Evolutionary conservation across 768 basidiomycete species (phyloP), one percentile per base, ranked within the genome.

Genomic region (Mycena albidolilacea): DNA sequence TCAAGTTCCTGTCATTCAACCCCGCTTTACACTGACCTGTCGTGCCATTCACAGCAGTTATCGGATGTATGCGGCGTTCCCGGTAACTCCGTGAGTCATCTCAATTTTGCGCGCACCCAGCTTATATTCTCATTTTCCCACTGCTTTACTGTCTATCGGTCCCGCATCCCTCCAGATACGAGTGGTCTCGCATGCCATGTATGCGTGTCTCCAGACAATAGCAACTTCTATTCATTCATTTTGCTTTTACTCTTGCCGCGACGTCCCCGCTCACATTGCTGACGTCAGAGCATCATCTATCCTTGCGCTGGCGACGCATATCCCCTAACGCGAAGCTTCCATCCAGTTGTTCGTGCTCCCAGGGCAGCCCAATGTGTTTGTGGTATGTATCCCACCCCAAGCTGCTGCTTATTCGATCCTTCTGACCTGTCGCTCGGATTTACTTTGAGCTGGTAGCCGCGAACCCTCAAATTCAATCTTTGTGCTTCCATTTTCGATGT

Each of bases 41-140:
- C 57, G 57, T 59, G 57, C 35, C 35, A 57, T 37, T 37, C 30
- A 57, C 55, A 57, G 23, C 55, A 37, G 55, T 57, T 30, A 30
- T 30, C 30, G 30, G 30, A 30, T 30, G 1, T 30, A 3, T 1
- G 30, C 1, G 30, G 30, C 3, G 30, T 30, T 30, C 3, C 30
- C 30, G 30, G 30, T 30, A 30, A 30, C 30, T 30, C 30, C 3
- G 30, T 30, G 30, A 30, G 30, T 30, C 30, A 30, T 30, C 30
- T 30, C 30, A 30, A 30, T 30, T 30, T n/a, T 57, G 55, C 55
- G 17, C 23, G 55, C 30, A 37, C 35, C 30, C 37, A 57, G 55
- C 55, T 57, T 37, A 57, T 57, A 37, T 57, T 57, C 55, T 57
- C 35, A 30, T 37, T 30, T 57, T 30, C 8, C 10, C 35, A 37